Base-by-base conservation (phyloP, 345 rosid genomes). In the Eucalyptus cloeziana region DNA sequence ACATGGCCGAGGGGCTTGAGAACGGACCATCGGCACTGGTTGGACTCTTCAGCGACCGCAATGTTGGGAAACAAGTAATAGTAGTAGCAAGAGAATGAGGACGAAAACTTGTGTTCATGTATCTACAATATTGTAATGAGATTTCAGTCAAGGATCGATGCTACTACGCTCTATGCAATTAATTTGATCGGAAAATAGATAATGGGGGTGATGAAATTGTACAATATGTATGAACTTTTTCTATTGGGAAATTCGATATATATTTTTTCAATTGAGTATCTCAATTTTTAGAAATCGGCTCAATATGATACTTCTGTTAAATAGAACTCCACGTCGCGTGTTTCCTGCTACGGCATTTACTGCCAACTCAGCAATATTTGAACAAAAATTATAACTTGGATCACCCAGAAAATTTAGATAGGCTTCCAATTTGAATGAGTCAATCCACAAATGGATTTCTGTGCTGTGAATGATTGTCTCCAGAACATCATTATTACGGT, bases 31-130 rank as follows among this genome's bases (percentile, higher is more conserved):
- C 92, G 27, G 96, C 95, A 86, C 88, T 95, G 10, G 88, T 91
- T 13, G 95, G 95, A n/a, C 89, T 96, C 22, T 96, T 93, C 88
- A 90, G 89, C 14, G 96, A 96, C 52, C 90, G 90, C 64, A 96
- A 94, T 83, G 92, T 94, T 21, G 97, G 96, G 6, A 96, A 95
- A 86, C 95, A 94, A 88, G 91, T 94, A 13, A 92, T 94, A 54
- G 31, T 90, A 67, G 90, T 93, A 44, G 93, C 91, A 71, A 27
- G 44, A 24, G 90, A 85, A 21, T 83, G 49, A 88, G 71, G 27
- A 64, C 44, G 33, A 45, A 12, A 60, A n/a, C 79, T 31, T 15
- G 40, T 15, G 40, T 4, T 40, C 31, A n/a, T 17, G 40, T 15
- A 67, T 67, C 10, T 67, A 31, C 79, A 7, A n/a, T 31, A 67